These are phyloP conservation scores for Bassia scoparia DNA, from an alignment of 148 eudicot species.

Conservation along the genomic window DNA sequence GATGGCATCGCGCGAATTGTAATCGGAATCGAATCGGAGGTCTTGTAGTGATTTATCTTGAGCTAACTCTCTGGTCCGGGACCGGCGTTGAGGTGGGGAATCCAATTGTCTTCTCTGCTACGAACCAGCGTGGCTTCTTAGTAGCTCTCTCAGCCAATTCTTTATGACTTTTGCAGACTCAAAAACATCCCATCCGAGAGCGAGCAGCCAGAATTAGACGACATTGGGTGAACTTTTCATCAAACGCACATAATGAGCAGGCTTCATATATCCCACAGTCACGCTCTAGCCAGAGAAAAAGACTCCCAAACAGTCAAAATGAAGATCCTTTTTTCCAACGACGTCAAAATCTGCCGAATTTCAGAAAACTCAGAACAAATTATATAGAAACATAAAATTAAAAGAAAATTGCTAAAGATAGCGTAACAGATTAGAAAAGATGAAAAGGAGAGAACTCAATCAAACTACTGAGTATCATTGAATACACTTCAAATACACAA, in stretches of 20 bases:
- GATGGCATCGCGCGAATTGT: constrained; percentile 51
- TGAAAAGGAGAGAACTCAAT: constrained; percentile 22
- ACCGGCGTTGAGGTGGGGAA: constrained; percentile 37
- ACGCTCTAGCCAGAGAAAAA: constrained; percentile 12
- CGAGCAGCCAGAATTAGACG: constrained; percentile 46
- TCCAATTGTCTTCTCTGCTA: constrained; percentile 62
- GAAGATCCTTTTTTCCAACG: constrained; percentile 44
- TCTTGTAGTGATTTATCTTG: constrained; percentile 75
- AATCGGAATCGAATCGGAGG: constrained; percentile 30
- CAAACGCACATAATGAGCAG: constrained; percentile 22
- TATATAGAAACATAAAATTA: not conserved
- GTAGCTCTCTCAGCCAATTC: constrained; percentile 51
- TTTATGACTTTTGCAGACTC: constrained; percentile 49
- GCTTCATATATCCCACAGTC: constrained; percentile 33
- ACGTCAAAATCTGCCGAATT: constrained; percentile 62
- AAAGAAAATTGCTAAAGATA: constrained; percentile 33
- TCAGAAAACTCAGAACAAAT: constrained; percentile 24
- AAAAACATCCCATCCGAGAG: constrained; percentile 79
- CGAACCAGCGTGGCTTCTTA: constrained; percentile 45
- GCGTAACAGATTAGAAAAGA: constrained; percentile 33
- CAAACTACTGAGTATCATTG: too few species aligned
- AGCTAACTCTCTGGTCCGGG: constrained; percentile 66
- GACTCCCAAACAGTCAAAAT: constrained; percentile 33
- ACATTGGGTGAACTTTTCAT: constrained; percentile 44
- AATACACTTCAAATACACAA: too few species aligned